Evolutionary conservation across 257 asterid species (phyloP), one percentile per base, ranked within the genome.

Genomic region (Linderniella brevidens): DNA sequence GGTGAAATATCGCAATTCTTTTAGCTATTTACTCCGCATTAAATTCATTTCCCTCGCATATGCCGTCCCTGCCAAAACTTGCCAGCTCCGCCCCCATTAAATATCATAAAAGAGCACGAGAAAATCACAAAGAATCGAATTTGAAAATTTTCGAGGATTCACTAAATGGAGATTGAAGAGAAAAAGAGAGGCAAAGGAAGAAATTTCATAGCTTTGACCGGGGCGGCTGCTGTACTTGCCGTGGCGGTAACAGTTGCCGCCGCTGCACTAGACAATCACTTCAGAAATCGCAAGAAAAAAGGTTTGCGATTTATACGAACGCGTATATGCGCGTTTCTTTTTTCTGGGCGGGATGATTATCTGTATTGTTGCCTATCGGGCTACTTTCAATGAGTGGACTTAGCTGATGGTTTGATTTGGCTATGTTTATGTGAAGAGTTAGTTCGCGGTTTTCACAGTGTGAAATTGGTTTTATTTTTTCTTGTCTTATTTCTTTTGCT

Each of bases 141-240:
- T 42, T 52, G 37, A 13, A 39, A 39, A 10, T 39, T 39, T 39
- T 11, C 13, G 43, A 39, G 43, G 13, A 13, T 11, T 11, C 3
- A 14, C 42, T 19, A 17, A 45, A 73, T 62, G 77, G 68, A 57
- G 58, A 49, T 35, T 11, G 64, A 64, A 54, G 58, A 19, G 51
- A 13, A 49, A 49, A 68, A 64, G 67, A 69, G 62, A 66, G 64
- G 64, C 64, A 80, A 72, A 46, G 71, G 71, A 57, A 67, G 57
- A 59, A 71, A 62, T 37, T 53, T 72, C n/a, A 17, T 88, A 19
- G 96, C 76, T 60, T 50, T 84, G 56, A 80, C 96, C 52, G 98
- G 94, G n/a, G 92, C 79, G 43, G 93, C 94, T 52, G 94, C 98
- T 46, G 57, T 84, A 43, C 59, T 78, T 9, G 90, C 85, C 48